Percentiles rank a stretch among this genome's conserved stretches.
phyloP scores from a whole-genome alignment of 2,329 filamentous ascomycete genomes.

The Xylaria multiplex region DNA sequence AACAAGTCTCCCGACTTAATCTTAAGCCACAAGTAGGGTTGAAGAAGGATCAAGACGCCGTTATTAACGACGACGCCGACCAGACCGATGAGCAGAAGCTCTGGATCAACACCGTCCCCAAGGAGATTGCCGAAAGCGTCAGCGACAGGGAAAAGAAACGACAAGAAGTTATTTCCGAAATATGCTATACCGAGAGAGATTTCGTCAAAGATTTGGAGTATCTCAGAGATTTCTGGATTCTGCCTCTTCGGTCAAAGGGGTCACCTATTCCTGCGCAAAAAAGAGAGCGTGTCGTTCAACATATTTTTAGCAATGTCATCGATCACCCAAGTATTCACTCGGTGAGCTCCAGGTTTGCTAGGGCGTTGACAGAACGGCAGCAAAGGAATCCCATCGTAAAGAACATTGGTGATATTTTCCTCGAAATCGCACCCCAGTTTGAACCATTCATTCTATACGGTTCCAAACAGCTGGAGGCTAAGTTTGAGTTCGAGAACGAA shows the following conservation, averaged over 20 bases:
- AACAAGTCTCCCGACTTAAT: conserved; percentile 94
- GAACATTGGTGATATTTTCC: conserved; percentile 92
- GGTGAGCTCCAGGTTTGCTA: conserved; percentile 89
- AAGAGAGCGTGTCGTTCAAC: conserved; percentile 89
- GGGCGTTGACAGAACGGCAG: conserved; percentile 87
- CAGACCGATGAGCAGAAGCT: conserved; percentile 96
- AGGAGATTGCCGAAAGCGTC: conserved; percentile 91
- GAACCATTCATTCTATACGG: conserved; percentile 97
- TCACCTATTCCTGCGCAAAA: conserved; percentile 91
- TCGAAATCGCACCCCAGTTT: conserved; percentile 91
- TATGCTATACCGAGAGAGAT: conserved; percentile 98
- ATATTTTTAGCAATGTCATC: conserved; percentile 94
- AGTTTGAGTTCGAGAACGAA: conserved; percentile 98
- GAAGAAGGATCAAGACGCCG: conserved; percentile 68
- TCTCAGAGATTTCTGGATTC: conserved; percentile 97
- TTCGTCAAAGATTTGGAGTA: conserved; percentile 99
- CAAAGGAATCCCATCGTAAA: conserved; percentile 89
- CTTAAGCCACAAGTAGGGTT: conserved; percentile 91
- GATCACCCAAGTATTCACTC: conserved; percentile 83
- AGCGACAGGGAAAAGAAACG: conserved; percentile 94
- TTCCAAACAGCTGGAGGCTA: conserved; percentile 93
- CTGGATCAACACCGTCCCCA: conserved; percentile 98
- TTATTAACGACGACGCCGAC: conserved; percentile 77
- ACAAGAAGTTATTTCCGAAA: conserved; percentile 96
- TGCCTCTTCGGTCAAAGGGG: conserved; percentile 81